Evolutionary conservation across 805 yeast species (phyloP).

Genomic region (Lipomyces spencermartinsiae): DNA sequence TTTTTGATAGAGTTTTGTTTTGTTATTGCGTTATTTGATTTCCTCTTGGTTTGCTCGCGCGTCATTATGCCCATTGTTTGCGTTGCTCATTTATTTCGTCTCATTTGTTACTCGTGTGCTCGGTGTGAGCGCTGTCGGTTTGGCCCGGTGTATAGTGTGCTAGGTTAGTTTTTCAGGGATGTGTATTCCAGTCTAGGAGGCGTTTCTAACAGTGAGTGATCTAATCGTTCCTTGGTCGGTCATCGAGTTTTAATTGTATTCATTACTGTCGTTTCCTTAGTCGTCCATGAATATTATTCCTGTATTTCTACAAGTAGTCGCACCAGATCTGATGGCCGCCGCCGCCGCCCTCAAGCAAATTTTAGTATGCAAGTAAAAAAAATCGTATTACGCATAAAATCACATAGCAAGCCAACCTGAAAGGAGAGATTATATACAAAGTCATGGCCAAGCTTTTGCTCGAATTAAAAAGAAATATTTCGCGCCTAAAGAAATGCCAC

Average conservation of each 20-base stretch:
- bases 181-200: slow-evolving; percentile 5
- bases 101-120: background rate
- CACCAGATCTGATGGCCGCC: background rate
- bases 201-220: slow-evolving; percentile 12
- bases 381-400: background rate
- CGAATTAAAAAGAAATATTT: background rate
- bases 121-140: slow-evolving; percentile 2
- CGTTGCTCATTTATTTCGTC: background rate
- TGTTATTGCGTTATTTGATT: slow-evolving; percentile 7
- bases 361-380: background rate
- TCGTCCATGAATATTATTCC: slow-evolving; percentile 6
- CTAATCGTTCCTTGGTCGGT: background rate
- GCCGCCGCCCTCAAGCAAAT: background rate
- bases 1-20: slow-evolving; percentile 11
- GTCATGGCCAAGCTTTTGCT: background rate
- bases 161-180: background rate
- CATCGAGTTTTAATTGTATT: background rate
- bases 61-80: slow-evolving; percentile 8
- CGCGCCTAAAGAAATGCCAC: background rate
- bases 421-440: slow-evolving; percentile 1
- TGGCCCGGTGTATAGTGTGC: slow-evolving; percentile 6
- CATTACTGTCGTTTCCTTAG: slow-evolving; percentile 5
- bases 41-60: slow-evolving; percentile 4
- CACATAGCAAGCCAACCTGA: background rate
- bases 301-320: background rate